A percentile compares a stretch with the other conserved stretches of the same genome.
phyloP scores from a whole-genome alignment of 371 early-diverging fungal species.

The Rhizopus stolonifer region DNA sequence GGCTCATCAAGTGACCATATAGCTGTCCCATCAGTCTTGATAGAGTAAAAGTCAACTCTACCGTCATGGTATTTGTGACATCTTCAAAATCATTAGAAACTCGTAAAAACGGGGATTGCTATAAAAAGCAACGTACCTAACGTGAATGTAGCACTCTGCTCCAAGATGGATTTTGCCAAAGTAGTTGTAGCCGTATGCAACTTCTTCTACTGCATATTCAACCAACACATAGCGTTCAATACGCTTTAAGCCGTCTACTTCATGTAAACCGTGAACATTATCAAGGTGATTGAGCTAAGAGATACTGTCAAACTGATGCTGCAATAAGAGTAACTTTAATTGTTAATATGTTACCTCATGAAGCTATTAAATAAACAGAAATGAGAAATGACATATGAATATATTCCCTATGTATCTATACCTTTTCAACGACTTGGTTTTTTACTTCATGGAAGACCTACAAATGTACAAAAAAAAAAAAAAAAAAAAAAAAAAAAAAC shows the following conservation, averaged over 20 bases:
- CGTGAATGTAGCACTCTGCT: conserved; percentile 50
- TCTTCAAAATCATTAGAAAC: conserved; percentile 23
- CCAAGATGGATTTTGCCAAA: conserved; percentile 56
- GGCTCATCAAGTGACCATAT: conserved; percentile 56
- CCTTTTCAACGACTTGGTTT: conserved; percentile 35
- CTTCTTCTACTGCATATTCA: conserved; percentile 52
- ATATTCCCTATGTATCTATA: conserved; percentile 8
- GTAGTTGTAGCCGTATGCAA: conserved; percentile 54
- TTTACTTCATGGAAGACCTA: conserved; percentile 46
- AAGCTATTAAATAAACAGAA: conserved; percentile 12
- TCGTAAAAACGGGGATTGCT: background rate
- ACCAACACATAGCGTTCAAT: conserved; percentile 45
- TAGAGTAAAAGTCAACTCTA: conserved; percentile 41
- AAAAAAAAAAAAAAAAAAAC: too few species aligned
- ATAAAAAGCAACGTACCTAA: conserved; percentile 26
- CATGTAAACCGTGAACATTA: conserved; percentile 47
- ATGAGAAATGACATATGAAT: background rate
- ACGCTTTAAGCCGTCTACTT: conserved; percentile 47
- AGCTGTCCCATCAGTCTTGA: conserved; percentile 50
- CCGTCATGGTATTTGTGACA: conserved; percentile 43
- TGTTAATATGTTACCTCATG: conserved; percentile 21
- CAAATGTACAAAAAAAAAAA: too few species aligned
- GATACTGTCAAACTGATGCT: background rate
- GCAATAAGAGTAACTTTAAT: too few species aligned
- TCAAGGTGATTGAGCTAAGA: conserved; percentile 43